Base-by-base conservation (phyloP, 169 alveolate species). In the Sarcocystis neurona region DNA sequence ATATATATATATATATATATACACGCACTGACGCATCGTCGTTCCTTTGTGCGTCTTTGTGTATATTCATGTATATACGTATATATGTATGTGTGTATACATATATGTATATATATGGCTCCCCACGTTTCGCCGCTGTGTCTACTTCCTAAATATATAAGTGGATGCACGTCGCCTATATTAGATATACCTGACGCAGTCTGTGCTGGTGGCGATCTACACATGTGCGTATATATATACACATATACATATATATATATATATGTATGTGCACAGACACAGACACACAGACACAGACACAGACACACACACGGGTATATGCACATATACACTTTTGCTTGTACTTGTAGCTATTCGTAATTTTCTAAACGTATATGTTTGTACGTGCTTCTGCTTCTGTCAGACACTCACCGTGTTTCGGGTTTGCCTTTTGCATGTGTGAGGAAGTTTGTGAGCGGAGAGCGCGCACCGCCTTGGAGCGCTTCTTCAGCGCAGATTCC, bases 181-280 rank as follows among this genome's bases (percentile, higher is more conserved):
- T 2, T 23, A 58, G 23, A 2, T 2, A 58, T 32, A 58, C 39
- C 5, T 10, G 30, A 2, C 70, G 70, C 70, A 27, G 70, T 27
- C 70, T 2, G 4, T 2, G 30, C 3, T 32, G 70, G 70, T 2
- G 18, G 2, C 39, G 2, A 58, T 2, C 18, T 8, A 8, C 60
- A 10, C 60, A 50, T 18, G 27, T 58, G 23, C 23, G n/a, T 10
- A 58, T 58, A 58, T 58, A 58, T 58, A 58, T 58, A 58, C n/a
- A 58, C n/a, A 58, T 58, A 58, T 58, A 58, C 18, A 58, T 58
- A 58, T 58, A 58, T 58, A 58, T 58, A 58, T 58, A 58, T 58
- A 58, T 58, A 58, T 4, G n/a, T 58, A 58, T 10, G 23, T 2
- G n/a, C n/a, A 58, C 60, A 15, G 15, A 15, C 60, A 15, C 6